A percentile compares a stretch with the other conserved stretches of the same genome.
These are phyloP conservation scores for Ephemerocybe angulata DNA, from an alignment of 768 basidiomycete genomes.

Conservation along the genomic window DNA sequence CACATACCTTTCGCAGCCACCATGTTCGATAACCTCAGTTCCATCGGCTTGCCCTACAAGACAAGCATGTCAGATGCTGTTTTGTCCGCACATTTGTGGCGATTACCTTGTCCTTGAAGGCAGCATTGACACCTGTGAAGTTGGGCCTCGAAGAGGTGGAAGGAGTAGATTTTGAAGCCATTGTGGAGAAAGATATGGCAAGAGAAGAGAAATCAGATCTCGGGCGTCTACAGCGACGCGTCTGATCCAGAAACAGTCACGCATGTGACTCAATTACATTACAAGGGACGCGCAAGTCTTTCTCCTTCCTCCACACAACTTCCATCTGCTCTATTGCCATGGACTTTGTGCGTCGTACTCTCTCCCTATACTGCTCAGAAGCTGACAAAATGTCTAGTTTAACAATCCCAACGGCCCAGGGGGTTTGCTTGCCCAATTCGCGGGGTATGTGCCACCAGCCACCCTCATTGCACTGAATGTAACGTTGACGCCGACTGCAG, in stretches of 20 bases:
- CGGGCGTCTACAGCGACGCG: slow-evolving; percentile 22
- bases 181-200: slow-evolving; percentile 29
- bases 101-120: slow-evolving; percentile 83
- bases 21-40: slow-evolving; percentile 95
- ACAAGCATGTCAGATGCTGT: slow-evolving; percentile 23
- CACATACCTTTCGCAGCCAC: slow-evolving; percentile 89
- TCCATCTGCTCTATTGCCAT: slow-evolving; percentile 24
- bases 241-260: slow-evolving; percentile 33
- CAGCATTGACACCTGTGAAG: slow-evolving; percentile 71
- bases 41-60: slow-evolving; percentile 93
- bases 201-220: slow-evolving; percentile 12
- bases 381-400: slow-evolving; percentile 26
- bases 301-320: slow-evolving; percentile 6
- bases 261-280: slow-evolving; percentile 24
- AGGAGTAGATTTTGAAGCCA: slow-evolving; percentile 31
- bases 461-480: slow-evolving; percentile 3
- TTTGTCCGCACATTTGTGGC: slow-evolving; percentile 3
- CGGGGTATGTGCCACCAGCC: slow-evolving; percentile 40
- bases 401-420: slow-evolving; percentile 51
- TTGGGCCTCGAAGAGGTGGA: too few relatives aligned
- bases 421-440: slow-evolving; percentile 63
- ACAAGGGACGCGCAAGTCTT: slow-evolving; percentile 15
- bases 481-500: slow-evolving; percentile 29
- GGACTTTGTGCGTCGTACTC: slow-evolving; percentile 40
- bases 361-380: not conserved